Conservation (phyloP, 2,329 filamentous ascomycete species). For the Mariannaea elegans region DNA sequence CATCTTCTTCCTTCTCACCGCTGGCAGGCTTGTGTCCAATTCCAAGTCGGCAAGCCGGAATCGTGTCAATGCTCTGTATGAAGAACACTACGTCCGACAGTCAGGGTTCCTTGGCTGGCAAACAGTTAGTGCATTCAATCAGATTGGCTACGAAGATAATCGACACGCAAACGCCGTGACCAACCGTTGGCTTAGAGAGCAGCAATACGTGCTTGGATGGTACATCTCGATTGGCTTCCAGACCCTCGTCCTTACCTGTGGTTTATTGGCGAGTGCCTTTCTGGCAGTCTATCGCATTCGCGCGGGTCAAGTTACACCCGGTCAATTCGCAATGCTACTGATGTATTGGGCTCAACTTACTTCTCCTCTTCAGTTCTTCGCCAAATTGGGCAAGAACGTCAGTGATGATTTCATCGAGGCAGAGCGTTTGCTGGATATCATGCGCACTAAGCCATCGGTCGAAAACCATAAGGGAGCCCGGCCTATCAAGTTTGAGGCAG, state of each 20-base stretch:
- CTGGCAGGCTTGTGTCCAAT: constrained; percentile 59
- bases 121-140: constrained; percentile 68
- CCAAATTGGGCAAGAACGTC: constrained; percentile 63
- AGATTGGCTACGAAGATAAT: constrained; percentile 64
- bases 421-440: constrained; percentile 65
- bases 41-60: constrained; percentile 60
- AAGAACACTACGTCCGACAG: constrained; percentile 64
- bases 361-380: constrained; percentile 75
- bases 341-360: constrained; percentile 81
- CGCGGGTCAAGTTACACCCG: constrained; percentile 66
- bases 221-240: constrained; percentile 64
- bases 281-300: constrained; percentile 73
- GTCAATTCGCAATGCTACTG: constrained; percentile 75
- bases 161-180: constrained; percentile 62
- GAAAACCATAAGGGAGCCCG: constrained; percentile 60
- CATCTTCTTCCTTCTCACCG: constrained; percentile 63
- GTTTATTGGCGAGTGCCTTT: constrained; percentile 71
- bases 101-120: constrained; percentile 67
- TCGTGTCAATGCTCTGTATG: constrained; percentile 62
- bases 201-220: constrained; percentile 53
- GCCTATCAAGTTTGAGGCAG: constrained; percentile 60
- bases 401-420: constrained; percentile 66
- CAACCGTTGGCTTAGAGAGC: constrained; percentile 49
- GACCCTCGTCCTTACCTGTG: constrained; percentile 72
- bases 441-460: constrained; percentile 65